These are phyloP conservation scores for Leccinum pachyderme DNA, from an alignment of 1,284 basidiomycete genomes.

Conservation along the genomic window DNA sequence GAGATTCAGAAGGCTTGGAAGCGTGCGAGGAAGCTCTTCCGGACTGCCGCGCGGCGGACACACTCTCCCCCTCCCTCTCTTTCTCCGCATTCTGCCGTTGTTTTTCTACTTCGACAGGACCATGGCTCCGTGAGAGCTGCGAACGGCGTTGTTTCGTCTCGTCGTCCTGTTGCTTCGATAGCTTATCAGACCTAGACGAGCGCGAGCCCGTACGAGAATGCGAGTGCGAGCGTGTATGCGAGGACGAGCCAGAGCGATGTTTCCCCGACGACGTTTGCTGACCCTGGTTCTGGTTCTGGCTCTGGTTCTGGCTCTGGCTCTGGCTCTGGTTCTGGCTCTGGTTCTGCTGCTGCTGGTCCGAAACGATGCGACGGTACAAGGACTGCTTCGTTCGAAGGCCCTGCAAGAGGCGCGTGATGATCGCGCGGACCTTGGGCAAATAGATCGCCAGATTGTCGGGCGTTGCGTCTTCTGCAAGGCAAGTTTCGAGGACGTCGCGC, in stretches of 20 bases:
- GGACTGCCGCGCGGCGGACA: slow-evolving; percentile 14
- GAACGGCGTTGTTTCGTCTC: slow-evolving; percentile 41
- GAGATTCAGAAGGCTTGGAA: slow-evolving; percentile 19
- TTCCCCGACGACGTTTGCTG: slow-evolving; percentile 18
- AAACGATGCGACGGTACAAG: slow-evolving; percentile 66
- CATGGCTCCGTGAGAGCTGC: slow-evolving; percentile 39
- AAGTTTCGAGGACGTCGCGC: slow-evolving; percentile 84
- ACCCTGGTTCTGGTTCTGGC: not conserved
- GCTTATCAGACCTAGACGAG: slow-evolving; percentile 42
- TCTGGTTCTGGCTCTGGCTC: not conserved
- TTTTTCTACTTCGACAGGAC: slow-evolving; percentile 20
- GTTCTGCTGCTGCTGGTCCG: slow-evolving; percentile 45
- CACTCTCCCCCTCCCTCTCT: slow-evolving; percentile 14
- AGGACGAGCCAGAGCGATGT: slow-evolving; percentile 47
- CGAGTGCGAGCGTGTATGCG: not conserved
- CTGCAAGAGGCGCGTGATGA: slow-evolving; percentile 90
- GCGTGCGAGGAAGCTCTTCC: slow-evolving; percentile 18
- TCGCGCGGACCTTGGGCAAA: slow-evolving; percentile 87
- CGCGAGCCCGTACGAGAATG: slow-evolving; percentile 54
- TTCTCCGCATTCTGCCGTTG: slow-evolving; percentile 13
- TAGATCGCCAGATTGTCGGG: slow-evolving; percentile 85
- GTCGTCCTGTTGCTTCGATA: slow-evolving; percentile 38
- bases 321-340: not conserved
- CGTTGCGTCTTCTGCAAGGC: slow-evolving; percentile 87
- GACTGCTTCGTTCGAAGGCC: slow-evolving; percentile 92